Base-by-base conservation (phyloP, 1,284 basidiomycete genomes). In the Psilocybe mexicana region DNA sequence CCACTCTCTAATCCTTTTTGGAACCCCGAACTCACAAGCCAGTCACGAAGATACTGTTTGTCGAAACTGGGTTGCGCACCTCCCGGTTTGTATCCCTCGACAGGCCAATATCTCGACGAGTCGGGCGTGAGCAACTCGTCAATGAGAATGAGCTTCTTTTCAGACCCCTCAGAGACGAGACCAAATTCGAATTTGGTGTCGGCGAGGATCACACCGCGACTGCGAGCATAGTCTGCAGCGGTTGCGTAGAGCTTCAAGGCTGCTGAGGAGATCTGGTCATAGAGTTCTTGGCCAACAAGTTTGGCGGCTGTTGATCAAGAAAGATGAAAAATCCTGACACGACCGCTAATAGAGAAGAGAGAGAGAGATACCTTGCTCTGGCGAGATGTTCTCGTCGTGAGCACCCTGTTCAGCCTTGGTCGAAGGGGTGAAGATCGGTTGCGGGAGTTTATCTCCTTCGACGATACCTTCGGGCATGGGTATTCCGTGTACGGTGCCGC, bases 371-470 rank as follows among this genome's bases (percentile, higher is more conserved):
- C 94, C 91, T 82, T 86, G 82, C 65, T 92, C 88, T 1, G 95
- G 94, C 54, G 96, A 94, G 63, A 99, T 98, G 73, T 99, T 99
- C 73, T 98, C 96, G 72, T 99, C 96, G 70, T 99, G 96, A 42
- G 84, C 82, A 5, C 97, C 97, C 68, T 93, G 88, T 59, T 96
- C 95, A 0, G 96, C 97, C 73, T 99, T 99, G 8, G 96, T 99
- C 0, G 93, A 96, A 0, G 97, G 97, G 0, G 97, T 99, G 71
- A 99, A 97, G 46, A 98, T 76, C 0, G 96, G 93, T 65, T 89
- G 79, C 6, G 88, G 84, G 28, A 98, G 78, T 68, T 90, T 88
- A 64, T 92, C 81, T 6, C 90, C 93, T 77, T 99, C 96, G n/a
- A 89, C 78, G 26, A 98, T 77, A 6, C 90, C 93, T 2, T 81